These are phyloP conservation scores for Ramalina intermedia DNA, from an alignment of 495 filamentous ascomycete species.

Conservation along the genomic window DNA sequence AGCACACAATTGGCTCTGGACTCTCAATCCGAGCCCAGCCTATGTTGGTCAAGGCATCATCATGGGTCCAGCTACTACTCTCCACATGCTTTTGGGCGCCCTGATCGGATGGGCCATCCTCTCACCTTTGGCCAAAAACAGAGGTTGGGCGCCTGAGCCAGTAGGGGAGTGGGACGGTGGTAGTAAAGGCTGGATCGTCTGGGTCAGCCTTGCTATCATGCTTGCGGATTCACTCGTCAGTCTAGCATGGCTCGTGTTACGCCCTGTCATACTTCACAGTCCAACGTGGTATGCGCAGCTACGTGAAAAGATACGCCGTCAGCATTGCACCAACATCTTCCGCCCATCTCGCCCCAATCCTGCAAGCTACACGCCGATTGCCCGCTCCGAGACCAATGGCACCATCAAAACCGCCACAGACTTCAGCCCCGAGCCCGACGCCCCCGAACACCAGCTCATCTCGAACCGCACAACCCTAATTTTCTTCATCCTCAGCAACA, in stretches of 20 bases:
- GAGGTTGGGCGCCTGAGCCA: slow-evolving; percentile 78
- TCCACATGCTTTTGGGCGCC: slow-evolving; percentile 91
- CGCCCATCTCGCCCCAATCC: neutral
- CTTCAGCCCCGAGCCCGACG: slow-evolving; percentile 36
- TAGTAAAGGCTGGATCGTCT: slow-evolving; percentile 97
- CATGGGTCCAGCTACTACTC: slow-evolving; percentile 81
- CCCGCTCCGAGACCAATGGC: slow-evolving; percentile 10
- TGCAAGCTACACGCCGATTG: slow-evolving; percentile 27
- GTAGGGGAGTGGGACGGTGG: slow-evolving; percentile 80
- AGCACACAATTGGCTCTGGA: slow-evolving; percentile 82
- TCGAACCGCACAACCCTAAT: slow-evolving; percentile 55
- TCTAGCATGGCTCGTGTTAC: slow-evolving; percentile 62
- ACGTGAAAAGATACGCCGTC: slow-evolving; percentile 17
- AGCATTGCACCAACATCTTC: slow-evolving; percentile 3
- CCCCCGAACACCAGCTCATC: slow-evolving; percentile 70
- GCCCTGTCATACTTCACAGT: slow-evolving; percentile 36
- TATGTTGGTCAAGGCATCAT: slow-evolving; percentile 72
- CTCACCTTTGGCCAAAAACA: slow-evolving; percentile 70
- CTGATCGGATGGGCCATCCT: slow-evolving; percentile 83
- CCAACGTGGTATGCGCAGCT: slow-evolving; percentile 21
- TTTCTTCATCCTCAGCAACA: slow-evolving; percentile 58
- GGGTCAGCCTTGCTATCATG: slow-evolving; percentile 93
- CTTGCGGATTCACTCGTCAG: slow-evolving; percentile 83
- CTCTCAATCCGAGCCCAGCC: slow-evolving; percentile 84
- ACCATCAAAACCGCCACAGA: slow-evolving; percentile 2